Evolutionary conservation across 2,329 filamentous ascomycete species (phyloP), one percentile per base, ranked within the genome.

Genomic region (Colletotrichum eleusines): DNA sequence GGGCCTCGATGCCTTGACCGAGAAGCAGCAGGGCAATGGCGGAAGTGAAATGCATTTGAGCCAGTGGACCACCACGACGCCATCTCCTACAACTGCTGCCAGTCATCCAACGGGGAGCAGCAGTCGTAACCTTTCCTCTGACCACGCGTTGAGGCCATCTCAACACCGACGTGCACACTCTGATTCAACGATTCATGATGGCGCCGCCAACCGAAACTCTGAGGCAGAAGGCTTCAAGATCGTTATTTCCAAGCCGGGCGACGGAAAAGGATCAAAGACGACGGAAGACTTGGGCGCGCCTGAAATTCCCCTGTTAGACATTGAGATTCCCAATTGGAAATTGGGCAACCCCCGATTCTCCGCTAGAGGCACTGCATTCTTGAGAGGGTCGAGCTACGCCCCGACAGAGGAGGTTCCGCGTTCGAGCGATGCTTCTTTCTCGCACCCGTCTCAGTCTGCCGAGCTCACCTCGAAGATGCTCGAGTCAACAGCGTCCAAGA

Each of bases 281-380:
- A 86, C 89, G 72, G 89, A 91, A 76, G 88, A 89, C 75, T 70
- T 86, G 53, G 81, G 85, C 74, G 74, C 78, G 16, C 75, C 80
- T 23, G 77, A 78, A 50, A 80, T 84, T 48, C 90, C 89, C 16
- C 82, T 90, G 44, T 84, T 97, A 61, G 89, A 94, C 74, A 87
- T 95, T 53, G 86, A 90, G 28, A 97, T 97, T 61, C 94, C 95
- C 44, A 91, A 93, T 67, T 97, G 95, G 85, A 91, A 91, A 74
- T 84, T 98, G 68, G 95, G 94, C 16, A 92, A 91, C 1, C 94
- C 94, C 23, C 89, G 90, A 69, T 97, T 97, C 80, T 95, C 92
- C 73, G 83, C 88, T 63, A 87, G 88, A 75, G 94, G 94, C 14
- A 94, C 92, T 3, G 90, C 93, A 3, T 87, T 94, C 73, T 85